These are phyloP conservation scores for Saksenaea vasiformis DNA, from an alignment of 371 early-diverging fungal genomes.

Conservation along the genomic window DNA sequence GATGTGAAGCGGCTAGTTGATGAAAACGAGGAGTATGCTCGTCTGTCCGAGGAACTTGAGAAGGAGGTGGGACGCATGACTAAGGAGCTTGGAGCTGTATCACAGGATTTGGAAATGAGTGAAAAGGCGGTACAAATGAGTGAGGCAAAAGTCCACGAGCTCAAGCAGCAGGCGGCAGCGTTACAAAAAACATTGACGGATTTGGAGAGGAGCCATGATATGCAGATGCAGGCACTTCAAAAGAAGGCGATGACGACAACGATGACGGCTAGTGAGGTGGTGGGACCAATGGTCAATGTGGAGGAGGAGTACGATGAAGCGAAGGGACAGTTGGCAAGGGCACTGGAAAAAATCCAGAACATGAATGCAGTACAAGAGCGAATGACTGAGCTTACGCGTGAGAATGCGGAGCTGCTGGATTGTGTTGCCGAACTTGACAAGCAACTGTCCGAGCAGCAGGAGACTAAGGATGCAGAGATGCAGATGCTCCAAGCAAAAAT, in stretches of 20 bases:
- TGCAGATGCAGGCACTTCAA: background rate
- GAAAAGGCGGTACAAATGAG: slow-evolving; percentile 10
- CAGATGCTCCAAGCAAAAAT: slow-evolving; percentile 9
- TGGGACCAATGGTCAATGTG: background rate
- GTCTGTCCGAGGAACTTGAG: slow-evolving; percentile 33
- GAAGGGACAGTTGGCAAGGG: background rate
- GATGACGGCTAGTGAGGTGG: background rate
- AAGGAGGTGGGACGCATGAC: slow-evolving; percentile 30
- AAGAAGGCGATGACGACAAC: background rate
- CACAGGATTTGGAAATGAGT: slow-evolving; percentile 18
- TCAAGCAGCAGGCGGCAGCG: background rate
- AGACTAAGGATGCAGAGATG: slow-evolving; percentile 9
- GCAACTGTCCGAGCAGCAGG: slow-evolving; percentile 27
- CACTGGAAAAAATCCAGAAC: background rate
- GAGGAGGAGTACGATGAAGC: background rate
- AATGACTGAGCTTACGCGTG: slow-evolving; percentile 2
- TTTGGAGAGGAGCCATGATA: background rate
- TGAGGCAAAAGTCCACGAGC: slow-evolving; percentile 4
- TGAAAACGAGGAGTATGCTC: slow-evolving; percentile 36
- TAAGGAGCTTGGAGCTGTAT: slow-evolving; percentile 19
- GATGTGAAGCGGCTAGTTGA: slow-evolving; percentile 25
- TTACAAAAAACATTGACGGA: background rate
- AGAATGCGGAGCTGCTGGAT: slow-evolving; percentile 20
- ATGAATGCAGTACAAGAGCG: background rate
- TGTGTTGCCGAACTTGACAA: slow-evolving; percentile 18